Conservation (phyloP, 306 rosid genomes). For the Gastrolobium villosum region DNA sequence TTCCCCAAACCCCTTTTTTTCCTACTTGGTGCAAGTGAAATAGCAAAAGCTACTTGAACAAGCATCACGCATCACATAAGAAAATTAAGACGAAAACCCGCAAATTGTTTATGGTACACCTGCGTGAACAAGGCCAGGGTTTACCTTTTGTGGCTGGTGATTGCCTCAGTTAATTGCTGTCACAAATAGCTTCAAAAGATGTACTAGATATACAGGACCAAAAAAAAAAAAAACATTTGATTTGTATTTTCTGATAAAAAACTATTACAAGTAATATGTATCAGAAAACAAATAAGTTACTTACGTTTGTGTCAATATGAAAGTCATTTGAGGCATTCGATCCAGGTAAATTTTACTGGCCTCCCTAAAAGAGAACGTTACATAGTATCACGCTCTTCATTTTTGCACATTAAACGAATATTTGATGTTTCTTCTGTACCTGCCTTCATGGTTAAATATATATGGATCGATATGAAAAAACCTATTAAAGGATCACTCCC, state of each 20-base stretch:
- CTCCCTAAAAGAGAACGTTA: background rate
- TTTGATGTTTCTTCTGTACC: no score
- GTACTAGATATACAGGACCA: background rate
- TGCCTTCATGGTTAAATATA: no score
- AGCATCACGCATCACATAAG: background rate
- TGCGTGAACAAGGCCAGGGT: background rate
- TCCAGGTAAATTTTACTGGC: background rate
- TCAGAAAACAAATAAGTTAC: background rate
- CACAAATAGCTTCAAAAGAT: background rate
- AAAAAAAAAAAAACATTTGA: background rate
- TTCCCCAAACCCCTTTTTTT: background rate
- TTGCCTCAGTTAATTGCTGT: background rate
- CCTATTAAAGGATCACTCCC: no score
- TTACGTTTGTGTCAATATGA: background rate
- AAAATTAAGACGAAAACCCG: background rate
- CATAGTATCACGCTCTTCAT: background rate
- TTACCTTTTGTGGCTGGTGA: background rate
- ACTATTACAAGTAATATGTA: background rate
- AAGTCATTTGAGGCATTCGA: background rate
- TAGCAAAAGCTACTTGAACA: background rate
- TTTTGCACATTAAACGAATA: background rate
- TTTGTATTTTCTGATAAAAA: background rate
- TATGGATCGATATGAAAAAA: no score
- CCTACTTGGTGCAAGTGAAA: background rate
- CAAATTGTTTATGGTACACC: background rate